Conservation (phyloP, 805 yeast genomes). For the Suhomyces emberorum region DNA sequence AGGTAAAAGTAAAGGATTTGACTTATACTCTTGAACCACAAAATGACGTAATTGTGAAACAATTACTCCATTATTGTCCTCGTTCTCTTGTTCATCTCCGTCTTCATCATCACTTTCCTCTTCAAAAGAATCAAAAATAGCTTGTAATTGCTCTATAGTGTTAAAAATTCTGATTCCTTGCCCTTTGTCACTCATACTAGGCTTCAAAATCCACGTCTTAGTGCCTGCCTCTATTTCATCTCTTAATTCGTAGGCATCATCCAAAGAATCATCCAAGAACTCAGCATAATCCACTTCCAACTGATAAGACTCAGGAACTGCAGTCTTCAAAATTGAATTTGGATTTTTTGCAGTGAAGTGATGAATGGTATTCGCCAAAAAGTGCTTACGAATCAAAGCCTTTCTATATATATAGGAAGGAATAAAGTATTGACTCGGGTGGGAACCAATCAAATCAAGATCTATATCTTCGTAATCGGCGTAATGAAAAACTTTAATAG, state of each 20-base stretch:
- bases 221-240: conserved; percentile 62
- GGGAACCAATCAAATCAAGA: conserved; percentile 55
- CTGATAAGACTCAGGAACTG: conserved; percentile 74
- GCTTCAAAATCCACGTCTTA: conserved; percentile 85
- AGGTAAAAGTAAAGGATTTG: conserved; percentile 62
- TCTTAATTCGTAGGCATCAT: conserved; percentile 85
- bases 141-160: conserved; percentile 75
- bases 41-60: conserved; percentile 89
- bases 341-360: conserved; percentile 75
- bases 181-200: conserved; percentile 96
- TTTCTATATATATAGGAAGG: conserved; percentile 87
- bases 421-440: conserved; percentile 51
- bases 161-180: conserved; percentile 88
- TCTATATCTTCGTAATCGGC: conserved; percentile 89
- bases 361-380: conserved; percentile 78
- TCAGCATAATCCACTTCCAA: conserved; percentile 95
- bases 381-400: conserved; percentile 88
- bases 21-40: conserved; percentile 78
- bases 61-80: conserved; percentile 60
- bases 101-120: conserved; percentile 65
- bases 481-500: conserved; percentile 58
- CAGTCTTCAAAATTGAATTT: conserved; percentile 49
- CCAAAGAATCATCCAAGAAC: conserved; percentile 88
- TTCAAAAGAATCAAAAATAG: conserved; percentile 81
- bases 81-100: conserved; percentile 38